A percentile compares a stretch with the other conserved stretches of the same genome.
Conservation (phyloP, 441 rosid species). For the Raphanus hybrid region DNA sequence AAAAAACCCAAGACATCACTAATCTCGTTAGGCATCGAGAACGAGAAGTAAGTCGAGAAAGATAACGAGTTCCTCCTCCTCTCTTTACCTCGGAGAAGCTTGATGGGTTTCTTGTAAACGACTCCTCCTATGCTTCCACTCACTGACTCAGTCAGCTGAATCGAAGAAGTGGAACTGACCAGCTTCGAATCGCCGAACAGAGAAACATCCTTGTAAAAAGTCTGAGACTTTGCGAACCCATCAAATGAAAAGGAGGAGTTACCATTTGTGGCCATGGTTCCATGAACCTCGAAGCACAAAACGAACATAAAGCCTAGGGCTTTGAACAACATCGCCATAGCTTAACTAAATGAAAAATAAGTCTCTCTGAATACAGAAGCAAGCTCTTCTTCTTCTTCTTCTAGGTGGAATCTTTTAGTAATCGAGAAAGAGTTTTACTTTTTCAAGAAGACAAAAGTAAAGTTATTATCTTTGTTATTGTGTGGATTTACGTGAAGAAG, state of each 20-base stretch:
- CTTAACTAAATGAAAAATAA: conserved; percentile 13
- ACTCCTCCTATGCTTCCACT: conserved; percentile 62
- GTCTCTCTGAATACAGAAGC: not conserved
- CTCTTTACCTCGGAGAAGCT: conserved; percentile 66
- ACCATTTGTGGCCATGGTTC: conserved; percentile 43
- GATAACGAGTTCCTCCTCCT: conserved; percentile 48
- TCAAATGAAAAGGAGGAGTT: conserved; percentile 56
- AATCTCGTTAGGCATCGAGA: conserved; percentile 55
- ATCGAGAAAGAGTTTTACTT: conserved; percentile 49
- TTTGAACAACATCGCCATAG: conserved; percentile 49
- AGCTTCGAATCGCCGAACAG: conserved; percentile 74
- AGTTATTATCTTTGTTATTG: conserved; percentile 11
- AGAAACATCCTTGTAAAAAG: conserved; percentile 55
- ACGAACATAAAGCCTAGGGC: conserved; percentile 38
- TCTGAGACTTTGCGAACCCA: conserved; percentile 52
- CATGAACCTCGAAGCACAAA: conserved; percentile 41
- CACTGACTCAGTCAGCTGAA: conserved; percentile 66
- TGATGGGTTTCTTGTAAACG: conserved; percentile 72
- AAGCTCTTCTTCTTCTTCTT: conserved; percentile 16
- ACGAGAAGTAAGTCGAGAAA: conserved; percentile 74
- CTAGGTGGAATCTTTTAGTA: conserved; percentile 43
- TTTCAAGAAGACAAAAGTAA: conserved; percentile 33
- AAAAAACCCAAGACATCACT: conserved; percentile 70
- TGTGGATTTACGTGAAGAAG: conserved; percentile 38
- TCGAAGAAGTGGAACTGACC: conserved; percentile 45